Conservation (phyloP, 2,329 filamentous ascomycete species). For the Biscogniauxia sp. region DNA sequence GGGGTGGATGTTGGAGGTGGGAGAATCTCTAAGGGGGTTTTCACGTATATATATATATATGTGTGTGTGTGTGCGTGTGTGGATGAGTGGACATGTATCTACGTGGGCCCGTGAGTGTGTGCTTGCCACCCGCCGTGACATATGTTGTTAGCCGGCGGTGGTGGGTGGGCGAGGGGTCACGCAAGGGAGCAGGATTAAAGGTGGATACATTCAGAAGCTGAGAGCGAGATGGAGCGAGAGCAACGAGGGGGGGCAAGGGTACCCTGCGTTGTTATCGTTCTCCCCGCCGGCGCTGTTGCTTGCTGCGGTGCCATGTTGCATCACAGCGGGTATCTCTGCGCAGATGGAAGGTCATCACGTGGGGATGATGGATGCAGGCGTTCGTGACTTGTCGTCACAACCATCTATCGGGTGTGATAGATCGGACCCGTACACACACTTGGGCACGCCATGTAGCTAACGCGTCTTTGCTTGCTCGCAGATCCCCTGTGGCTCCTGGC, state of each 20-base stretch:
- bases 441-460: too few species aligned
- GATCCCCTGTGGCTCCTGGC: slow-evolving; percentile 6
- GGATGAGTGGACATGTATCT: too few species aligned
- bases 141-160: too few species aligned
- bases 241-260: not conserved
- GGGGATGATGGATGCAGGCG: not conserved
- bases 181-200: not conserved
- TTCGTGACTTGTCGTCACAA: not conserved
- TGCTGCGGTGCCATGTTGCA: not conserved
- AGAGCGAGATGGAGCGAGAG: not conserved
- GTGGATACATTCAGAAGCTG: not conserved
- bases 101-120: too few species aligned
- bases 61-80: too few species aligned
- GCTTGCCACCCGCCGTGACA: too few species aligned
- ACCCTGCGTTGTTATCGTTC: not conserved
- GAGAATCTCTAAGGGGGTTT: too few species aligned
- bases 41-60: too few species aligned
- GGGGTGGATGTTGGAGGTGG: too few species aligned
- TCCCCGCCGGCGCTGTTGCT: not conserved
- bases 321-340: not conserved
- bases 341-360: not conserved
- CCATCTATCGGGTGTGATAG: not conserved
- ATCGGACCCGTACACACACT: not conserved
- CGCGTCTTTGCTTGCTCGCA: not conserved
- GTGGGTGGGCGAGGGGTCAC: not conserved